These are phyloP conservation scores for Colletotrichum sp. DNA, from an alignment of 2,329 filamentous ascomycete genomes.

Conservation along the genomic window DNA sequence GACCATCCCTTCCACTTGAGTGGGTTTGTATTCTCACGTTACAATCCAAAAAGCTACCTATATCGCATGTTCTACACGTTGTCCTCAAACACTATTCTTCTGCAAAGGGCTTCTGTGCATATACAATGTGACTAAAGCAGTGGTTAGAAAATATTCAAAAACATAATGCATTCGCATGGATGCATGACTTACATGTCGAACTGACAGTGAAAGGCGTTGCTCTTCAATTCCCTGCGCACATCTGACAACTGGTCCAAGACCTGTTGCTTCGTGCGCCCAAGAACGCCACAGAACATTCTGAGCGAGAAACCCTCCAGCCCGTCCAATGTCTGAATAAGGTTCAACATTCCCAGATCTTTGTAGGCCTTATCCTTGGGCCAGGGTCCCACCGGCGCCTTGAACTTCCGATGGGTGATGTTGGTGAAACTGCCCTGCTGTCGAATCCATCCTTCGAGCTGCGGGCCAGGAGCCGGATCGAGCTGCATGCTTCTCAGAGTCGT, in stretches of 20 bases:
- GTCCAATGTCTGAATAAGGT: constrained; percentile 20
- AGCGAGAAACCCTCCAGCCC: constrained; percentile 29
- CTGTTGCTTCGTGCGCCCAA: constrained; percentile 32
- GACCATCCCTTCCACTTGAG: no score
- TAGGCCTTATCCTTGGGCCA: constrained; percentile 29
- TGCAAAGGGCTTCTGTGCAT: no score
- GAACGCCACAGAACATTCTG: constrained; percentile 32
- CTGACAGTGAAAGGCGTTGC: neutral
- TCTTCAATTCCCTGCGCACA: constrained; percentile 33
- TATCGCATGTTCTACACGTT: no score
- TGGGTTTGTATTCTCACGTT: no score
- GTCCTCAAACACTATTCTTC: no score
- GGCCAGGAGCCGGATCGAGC: constrained; percentile 22
- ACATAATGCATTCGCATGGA: no score
- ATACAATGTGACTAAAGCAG: no score
- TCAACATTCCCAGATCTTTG: constrained; percentile 24
- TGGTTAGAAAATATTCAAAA: no score
- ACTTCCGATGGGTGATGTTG: constrained; percentile 32
- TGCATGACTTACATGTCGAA: no score
- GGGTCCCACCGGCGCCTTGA: constrained; percentile 39
- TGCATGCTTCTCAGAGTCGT: constrained; percentile 29
- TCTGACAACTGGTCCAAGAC: constrained; percentile 29
- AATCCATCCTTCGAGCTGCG: constrained; percentile 28
- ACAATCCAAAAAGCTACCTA: no score
- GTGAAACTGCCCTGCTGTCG: constrained; percentile 40